These are phyloP conservation scores for Pythium aristosporum DNA, from an alignment of 352 stramenopile species.

Conservation along the genomic window DNA sequence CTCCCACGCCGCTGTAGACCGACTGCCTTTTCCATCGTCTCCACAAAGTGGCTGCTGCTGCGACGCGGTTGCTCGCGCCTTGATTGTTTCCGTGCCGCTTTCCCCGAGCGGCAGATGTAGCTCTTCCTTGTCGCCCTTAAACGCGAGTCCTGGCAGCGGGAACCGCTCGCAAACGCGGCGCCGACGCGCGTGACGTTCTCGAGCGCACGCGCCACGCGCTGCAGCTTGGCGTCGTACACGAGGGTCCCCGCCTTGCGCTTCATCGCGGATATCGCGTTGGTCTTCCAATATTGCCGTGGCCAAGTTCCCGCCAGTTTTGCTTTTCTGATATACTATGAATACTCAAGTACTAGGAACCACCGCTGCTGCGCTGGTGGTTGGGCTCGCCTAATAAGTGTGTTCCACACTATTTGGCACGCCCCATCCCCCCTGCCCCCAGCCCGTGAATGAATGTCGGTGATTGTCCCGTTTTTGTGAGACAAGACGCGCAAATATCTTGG, in stretches of 20 bases:
- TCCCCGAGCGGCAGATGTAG: not conserved
- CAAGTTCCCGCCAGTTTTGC: too few species aligned
- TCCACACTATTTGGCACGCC: too few species aligned
- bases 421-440: too few species aligned
- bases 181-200: not conserved
- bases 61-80: not conserved
- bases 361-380: too few species aligned
- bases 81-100: not conserved
- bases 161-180: not conserved
- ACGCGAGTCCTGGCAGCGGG: not conserved
- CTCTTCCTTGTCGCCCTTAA: not conserved
- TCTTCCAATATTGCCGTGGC: too few species aligned
- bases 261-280: too few species aligned
- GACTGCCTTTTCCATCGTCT: not conserved
- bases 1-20: not conserved
- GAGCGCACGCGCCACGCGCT: not conserved
- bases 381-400: too few species aligned
- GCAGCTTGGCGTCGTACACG: not conserved
- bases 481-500: too few species aligned
- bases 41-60: not conserved
- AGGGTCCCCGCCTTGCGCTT: not conserved
- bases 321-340: too few species aligned
- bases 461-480: too few species aligned
- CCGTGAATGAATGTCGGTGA: too few species aligned
- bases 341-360: too few species aligned